Base-by-base conservation (phyloP, 1,284 basidiomycete genomes). In the Lentinus polychrous region DNA sequence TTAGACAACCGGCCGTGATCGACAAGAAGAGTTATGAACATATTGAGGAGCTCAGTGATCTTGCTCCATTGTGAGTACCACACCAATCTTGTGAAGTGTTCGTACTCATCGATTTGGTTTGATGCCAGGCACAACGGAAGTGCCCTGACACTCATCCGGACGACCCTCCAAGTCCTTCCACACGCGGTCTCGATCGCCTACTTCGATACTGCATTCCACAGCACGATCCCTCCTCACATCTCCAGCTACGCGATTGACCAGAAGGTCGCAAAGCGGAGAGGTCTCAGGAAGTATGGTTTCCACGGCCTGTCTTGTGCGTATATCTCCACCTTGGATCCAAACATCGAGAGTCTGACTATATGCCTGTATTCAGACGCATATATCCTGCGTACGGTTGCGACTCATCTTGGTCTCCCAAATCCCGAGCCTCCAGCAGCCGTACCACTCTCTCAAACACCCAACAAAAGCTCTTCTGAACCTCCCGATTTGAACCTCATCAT, bases 131-230 rank as follows among this genome's bases (percentile, higher is more conserved):
- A 84, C 57, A 84, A 84, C 57, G 77, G 76, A 27, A 69, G 77
- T 3, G 78, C 81, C 0, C 68, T 84, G 3, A 74, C 76, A 1
- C 77, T 85, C 35, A 80, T 84, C 57, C 65, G 75, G 55, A 71
- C 78, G 1, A 86, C 81, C 57, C 71, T 88, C 12, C 65, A 76
- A 5, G 70, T 71, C 0, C 71, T 94, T 4, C 86, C 87, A 0
- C 62, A 78, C 14, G 71, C 83, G 3, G 70, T 68, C 34, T 83
- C 81, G 0, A 75, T 86, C 49, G 83, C 83, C 0, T 86, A 79
- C 59, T 94, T 94, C 62, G 91, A 94, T 64, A 91, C 90, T 0
- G 74, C 87, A 4, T 94, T 94, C 68, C 92, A 94, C 61, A 74
- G 74, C 40, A 78, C 85, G 7, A 77, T 94, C 12, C 86, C 88